Conservation (phyloP, 176 grass and related monocot genomes). For the Avena sativa region DNA sequence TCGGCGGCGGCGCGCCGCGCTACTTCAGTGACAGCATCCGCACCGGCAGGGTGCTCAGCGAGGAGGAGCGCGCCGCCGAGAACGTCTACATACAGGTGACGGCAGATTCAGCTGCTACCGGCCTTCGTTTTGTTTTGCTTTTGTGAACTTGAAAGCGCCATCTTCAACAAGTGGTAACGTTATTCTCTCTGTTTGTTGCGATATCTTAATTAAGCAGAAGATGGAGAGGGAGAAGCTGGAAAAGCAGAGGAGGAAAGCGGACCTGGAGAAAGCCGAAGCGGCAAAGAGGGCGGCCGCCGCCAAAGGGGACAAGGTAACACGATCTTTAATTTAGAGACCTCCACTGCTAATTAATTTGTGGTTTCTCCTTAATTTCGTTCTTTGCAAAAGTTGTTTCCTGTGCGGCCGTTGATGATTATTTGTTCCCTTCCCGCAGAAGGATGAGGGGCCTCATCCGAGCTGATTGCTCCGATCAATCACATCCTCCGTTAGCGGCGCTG, state of each 20-base stretch:
- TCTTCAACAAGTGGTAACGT: background rate
- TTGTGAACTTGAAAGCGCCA: background rate
- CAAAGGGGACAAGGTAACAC: slow-evolving; percentile 46
- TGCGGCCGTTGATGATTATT: background rate
- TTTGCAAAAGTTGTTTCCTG: background rate
- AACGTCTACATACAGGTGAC: slow-evolving; percentile 86
- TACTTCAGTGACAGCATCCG: slow-evolving; percentile 75
- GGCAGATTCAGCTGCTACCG: no score
- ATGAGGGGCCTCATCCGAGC: slow-evolving; percentile 36
- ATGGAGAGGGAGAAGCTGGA: slow-evolving; percentile 95
- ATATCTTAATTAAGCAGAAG: slow-evolving; percentile 52
- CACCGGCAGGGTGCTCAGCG: slow-evolving; percentile 73
- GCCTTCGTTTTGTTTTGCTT: background rate
- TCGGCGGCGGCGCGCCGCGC: slow-evolving; percentile 41
- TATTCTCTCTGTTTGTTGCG: background rate
- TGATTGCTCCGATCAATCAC: slow-evolving; percentile 20
- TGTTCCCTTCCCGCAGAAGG: slow-evolving; percentile 48
- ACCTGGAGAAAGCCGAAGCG: slow-evolving; percentile 66
- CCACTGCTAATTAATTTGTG: background rate
- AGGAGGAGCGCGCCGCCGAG: slow-evolving; percentile 87
- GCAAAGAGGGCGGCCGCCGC: slow-evolving; percentile 42
- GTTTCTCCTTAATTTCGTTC: background rate
- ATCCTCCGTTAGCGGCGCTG: background rate
- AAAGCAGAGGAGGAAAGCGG: slow-evolving; percentile 70
- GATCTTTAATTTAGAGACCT: background rate